Evolutionary conservation across 768 basidiomycete genomes (phyloP), one percentile per base, ranked within the genome.

Genomic region (Lepiota venenata): DNA sequence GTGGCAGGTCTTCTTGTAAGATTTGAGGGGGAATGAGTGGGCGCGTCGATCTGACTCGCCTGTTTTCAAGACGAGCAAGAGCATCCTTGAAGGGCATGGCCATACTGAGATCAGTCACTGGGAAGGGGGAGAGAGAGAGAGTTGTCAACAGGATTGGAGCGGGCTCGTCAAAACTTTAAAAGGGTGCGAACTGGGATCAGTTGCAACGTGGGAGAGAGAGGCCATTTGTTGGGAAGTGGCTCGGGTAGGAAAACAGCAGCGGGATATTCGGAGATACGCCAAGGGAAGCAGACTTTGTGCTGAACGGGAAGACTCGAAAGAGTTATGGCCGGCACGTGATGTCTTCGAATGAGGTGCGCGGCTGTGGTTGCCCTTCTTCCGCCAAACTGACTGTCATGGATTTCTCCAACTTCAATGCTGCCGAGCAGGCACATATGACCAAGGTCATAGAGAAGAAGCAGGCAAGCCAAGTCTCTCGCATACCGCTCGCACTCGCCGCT

Each of bases 391-490:
- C 39, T 32, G 61, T 53, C 62, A 95, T 96, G 94, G 94, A 97
- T 71, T 91, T 97, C 68, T 93, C 93, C 61, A 78, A 81, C 59
- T 85, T 98, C 74, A 96, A 88, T 71, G 67, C 83, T 22, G 83
- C 93, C 59, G 96, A 98, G 70, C 93, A 96, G 77, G 91, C 92
- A n/a, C 92, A 94, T 69, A 93, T 99, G 86, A 90, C 83, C 56
- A 88, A 85, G 66, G 72, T 94, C 65, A 93, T 99, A 51, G 96
- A 98, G 76, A 94, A 91, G 77, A 93, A 91, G 78, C 96, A 98
- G 87, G 95, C 88, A 56, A 53, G 76, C 50, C 14, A 41, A 41
- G n/a, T n/a, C n/a, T 29, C 44, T 41, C 22, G 16, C 32, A 32
- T 7, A 32, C 8, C 2, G 10, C 32, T 3, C 32, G 18, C 21